Conservation (phyloP, 208 protist species). For the Vickermania spadyakhi region DNA sequence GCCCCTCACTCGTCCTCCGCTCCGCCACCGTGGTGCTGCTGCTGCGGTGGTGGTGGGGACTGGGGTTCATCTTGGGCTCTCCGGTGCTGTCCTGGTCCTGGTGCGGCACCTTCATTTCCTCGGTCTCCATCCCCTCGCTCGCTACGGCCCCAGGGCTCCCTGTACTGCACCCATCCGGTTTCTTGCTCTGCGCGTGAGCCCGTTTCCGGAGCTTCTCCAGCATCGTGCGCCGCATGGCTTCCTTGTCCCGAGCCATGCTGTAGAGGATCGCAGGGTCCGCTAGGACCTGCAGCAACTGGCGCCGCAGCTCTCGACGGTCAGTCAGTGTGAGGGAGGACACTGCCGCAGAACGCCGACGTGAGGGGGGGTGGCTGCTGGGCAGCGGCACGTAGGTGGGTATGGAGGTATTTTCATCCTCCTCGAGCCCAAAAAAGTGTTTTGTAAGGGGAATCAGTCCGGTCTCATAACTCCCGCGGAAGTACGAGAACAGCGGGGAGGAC, state of each 20-base stretch:
- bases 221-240: conserved; percentile 21
- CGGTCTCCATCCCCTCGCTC: too few relatives aligned
- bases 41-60: neutral
- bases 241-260: conserved; percentile 34
- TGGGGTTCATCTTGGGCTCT: neutral
- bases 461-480: conserved; percentile 81
- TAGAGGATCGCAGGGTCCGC: conserved; percentile 57
- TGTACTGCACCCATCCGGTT: neutral
- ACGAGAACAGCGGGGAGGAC: conserved; percentile 62
- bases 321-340: neutral
- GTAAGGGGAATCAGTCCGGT: conserved; percentile 77
- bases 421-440: conserved; percentile 51
- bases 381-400: neutral
- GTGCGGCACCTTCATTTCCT: too few relatives aligned
- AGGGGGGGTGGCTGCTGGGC: neutral
- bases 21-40: neutral
- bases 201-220: conserved; percentile 3
- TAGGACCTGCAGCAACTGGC: conserved; percentile 60
- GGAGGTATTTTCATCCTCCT: conserved; percentile 3
- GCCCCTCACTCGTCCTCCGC: neutral
- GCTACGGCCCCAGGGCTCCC: neutral
- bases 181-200: neutral
- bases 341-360: neutral
- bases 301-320: conserved; percentile 26
- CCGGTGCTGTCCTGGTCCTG: neutral